These are phyloP conservation scores for Suillus bovinus DNA, from an alignment of 768 basidiomycete genomes.

Conservation along the genomic window DNA sequence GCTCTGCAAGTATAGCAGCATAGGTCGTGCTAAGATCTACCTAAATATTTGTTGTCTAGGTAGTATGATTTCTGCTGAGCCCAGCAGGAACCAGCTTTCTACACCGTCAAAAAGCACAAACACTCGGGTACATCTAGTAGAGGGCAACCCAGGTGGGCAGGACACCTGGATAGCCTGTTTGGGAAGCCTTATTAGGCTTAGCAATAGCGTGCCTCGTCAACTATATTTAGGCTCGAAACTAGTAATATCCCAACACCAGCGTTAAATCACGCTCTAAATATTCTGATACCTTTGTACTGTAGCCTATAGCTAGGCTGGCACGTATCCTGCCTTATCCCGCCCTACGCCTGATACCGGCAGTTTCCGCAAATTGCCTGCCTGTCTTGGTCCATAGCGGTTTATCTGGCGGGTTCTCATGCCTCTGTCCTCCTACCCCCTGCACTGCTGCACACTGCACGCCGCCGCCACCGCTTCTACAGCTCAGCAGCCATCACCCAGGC, in stretches of 20 bases:
- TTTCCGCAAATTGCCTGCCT: background rate
- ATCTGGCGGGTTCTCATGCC: background rate
- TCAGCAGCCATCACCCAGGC: background rate
- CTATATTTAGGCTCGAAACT: background rate
- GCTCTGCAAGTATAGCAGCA: too few species aligned
- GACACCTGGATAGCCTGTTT: background rate
- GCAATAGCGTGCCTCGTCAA: background rate
- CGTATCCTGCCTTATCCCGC: background rate
- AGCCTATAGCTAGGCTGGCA: background rate
- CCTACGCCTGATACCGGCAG: background rate
- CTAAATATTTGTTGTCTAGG: too few species aligned
- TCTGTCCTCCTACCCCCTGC: background rate
- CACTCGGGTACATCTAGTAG: too few species aligned
- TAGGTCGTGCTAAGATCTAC: too few species aligned
- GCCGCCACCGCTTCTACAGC: background rate
- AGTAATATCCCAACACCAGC: too few species aligned
- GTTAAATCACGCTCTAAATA: too few species aligned
- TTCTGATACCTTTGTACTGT: background rate
- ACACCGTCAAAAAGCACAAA: too few species aligned
- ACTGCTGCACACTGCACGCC: background rate
- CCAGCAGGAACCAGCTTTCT: too few species aligned
- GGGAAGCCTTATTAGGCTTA: background rate
- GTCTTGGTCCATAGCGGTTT: background rate
- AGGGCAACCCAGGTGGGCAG: too few species aligned
- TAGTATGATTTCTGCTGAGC: too few species aligned